Conservation (phyloP, 768 basidiomycete species). For the Tulasnella sp. region DNA sequence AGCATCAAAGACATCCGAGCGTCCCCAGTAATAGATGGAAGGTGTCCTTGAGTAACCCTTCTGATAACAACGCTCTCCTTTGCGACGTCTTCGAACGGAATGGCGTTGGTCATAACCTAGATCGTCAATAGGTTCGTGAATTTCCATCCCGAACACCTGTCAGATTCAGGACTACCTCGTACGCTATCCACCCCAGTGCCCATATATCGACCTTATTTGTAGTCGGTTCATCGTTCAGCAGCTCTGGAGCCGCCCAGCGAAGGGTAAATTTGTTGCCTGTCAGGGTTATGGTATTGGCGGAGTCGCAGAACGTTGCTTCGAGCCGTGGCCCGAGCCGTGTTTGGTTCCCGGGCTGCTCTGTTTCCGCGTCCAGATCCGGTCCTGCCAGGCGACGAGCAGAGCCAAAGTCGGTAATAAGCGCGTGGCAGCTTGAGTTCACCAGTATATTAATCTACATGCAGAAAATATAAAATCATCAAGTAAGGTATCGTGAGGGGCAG, state of each 20-base stretch:
- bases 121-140: no score
- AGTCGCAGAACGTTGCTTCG: background rate
- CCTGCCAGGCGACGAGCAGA: background rate
- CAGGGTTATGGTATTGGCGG: background rate
- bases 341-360: no score
- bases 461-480: background rate
- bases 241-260: background rate
- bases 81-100: background rate
- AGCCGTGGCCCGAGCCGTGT: background rate
- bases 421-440: background rate
- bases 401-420: background rate
- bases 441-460: background rate
- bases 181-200: background rate
- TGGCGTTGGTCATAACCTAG: background rate
- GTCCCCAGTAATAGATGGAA: background rate
- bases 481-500: rapidly evolving
- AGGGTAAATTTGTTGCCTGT: background rate
- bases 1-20: background rate
- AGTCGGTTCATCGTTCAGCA: background rate
- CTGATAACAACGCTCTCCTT: background rate
- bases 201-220: background rate
- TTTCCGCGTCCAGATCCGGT: background rate
- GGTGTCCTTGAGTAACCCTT: background rate
- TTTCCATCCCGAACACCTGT: background rate
- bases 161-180: background rate